phyloP scores from a whole-genome alignment of 2,329 filamentous ascomycete genomes.

The Chaetomiaceae sp. region DNA sequence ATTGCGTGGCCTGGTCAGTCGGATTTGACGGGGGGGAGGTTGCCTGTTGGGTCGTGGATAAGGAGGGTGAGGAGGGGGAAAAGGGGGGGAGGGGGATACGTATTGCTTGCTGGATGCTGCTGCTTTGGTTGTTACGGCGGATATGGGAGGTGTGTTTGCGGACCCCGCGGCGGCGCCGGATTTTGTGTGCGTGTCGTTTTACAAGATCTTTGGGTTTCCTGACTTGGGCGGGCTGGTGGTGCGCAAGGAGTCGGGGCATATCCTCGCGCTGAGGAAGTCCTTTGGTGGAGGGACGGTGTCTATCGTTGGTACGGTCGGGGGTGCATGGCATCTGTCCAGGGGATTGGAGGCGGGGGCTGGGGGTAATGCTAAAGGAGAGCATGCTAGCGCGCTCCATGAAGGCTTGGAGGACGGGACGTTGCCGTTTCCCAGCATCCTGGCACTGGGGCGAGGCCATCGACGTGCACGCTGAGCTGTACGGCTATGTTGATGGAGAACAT shows the following conservation, averaged over 20 bases:
- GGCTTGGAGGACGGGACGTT: conserved; percentile 64
- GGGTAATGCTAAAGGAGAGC: conserved; percentile 14
- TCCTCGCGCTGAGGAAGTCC: conserved; percentile 53
- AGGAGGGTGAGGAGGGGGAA: conserved; percentile 33
- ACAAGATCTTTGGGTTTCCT: conserved; percentile 66
- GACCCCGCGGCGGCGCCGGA: conserved; percentile 51
- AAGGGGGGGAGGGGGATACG: conserved; percentile 32
- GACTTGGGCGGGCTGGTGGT: conserved; percentile 59
- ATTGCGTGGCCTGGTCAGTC: conserved; percentile 67
- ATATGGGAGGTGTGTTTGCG: conserved; percentile 48
- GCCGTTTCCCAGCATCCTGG: conserved; percentile 61
- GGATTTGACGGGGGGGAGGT: conserved; percentile 62
- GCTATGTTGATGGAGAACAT: conserved; percentile 55
- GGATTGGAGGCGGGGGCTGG: conserved; percentile 30
- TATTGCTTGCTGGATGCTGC: conserved; percentile 60
- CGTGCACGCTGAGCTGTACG: conserved; percentile 52
- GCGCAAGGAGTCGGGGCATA: conserved; percentile 50
- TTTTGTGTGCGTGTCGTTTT: conserved; percentile 57
- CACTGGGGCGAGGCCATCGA: conserved; percentile 56
- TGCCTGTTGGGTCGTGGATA: conserved; percentile 57
- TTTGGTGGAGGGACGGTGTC: conserved; percentile 66
- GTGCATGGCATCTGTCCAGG: conserved; percentile 53
- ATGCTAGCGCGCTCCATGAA: conserved; percentile 47
- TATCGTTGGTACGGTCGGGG: conserved; percentile 50
- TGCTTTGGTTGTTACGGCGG: conserved; percentile 58